Conservation (phyloP, 2,329 filamentous ascomycete genomes). For the Zasmidium citrigriseum region DNA sequence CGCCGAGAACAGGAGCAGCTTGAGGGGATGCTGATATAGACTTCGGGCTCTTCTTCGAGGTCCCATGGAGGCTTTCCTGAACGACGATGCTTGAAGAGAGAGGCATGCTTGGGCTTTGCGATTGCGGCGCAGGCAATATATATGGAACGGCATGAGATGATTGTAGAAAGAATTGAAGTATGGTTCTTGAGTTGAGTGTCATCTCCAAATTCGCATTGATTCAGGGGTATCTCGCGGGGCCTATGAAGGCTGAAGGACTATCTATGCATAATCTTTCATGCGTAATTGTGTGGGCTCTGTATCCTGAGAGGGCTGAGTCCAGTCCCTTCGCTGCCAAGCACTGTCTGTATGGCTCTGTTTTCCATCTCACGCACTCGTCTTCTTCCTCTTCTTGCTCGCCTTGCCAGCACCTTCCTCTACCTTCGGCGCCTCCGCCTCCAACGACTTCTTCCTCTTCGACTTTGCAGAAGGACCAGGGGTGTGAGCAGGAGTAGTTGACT, state of each 20-base stretch:
- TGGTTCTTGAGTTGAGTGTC: too few relatives aligned
- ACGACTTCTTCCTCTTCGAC: conserved; percentile 4
- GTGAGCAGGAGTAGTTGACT: neutral
- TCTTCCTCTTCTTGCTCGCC: conserved; percentile 9
- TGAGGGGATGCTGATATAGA: neutral
- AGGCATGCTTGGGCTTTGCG: neutral
- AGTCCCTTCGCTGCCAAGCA: neutral
- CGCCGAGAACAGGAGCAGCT: neutral
- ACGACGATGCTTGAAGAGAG: neutral
- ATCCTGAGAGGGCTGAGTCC: neutral
- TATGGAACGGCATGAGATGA: neutral
- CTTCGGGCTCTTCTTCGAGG: neutral
- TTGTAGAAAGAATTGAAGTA: too few relatives aligned
- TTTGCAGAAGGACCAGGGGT: neutral
- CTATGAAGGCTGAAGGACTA: too few relatives aligned
- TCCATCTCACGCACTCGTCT: neutral
- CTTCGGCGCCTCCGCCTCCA: conserved; percentile 1
- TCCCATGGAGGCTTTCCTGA: neutral
- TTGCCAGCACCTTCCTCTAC: neutral
- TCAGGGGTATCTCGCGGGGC: too few relatives aligned
- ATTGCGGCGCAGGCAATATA: too few relatives aligned
- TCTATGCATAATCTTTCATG: too few relatives aligned
- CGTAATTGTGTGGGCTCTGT: too few relatives aligned
- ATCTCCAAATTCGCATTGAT: too few relatives aligned
- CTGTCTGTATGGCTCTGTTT: neutral